Evolutionary conservation across 306 rosid species (phyloP), one percentile per base, ranked within the genome.

Genomic region (Cicer pinnatifidum): DNA sequence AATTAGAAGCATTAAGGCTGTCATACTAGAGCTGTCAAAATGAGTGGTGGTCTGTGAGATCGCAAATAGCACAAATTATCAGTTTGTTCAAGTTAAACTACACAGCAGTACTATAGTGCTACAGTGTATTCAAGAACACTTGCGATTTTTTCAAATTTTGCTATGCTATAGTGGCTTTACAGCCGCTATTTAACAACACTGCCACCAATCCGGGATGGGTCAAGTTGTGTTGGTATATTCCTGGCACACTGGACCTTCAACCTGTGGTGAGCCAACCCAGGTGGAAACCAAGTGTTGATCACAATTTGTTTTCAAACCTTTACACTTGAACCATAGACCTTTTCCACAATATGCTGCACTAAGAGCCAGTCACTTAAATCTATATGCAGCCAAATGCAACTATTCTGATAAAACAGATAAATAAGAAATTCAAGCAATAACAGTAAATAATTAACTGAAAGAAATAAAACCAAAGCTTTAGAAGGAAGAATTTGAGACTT

Each of bases 341-440:
- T 23, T 28, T 59, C 47, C 9, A 50, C 38, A 52, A 77, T 50
- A 56, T 9, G 12, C 13, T 45, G 13, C 43, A 45, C 40, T 46
- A 13, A 59, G 7, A 58, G 16, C 13, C 47, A 17, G 10, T 66
- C 7, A 19, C 56, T 56, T 12, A 43, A 65, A 83, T 65, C 19
- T n/a, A 39, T 23, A 40, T 17, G 38, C 35, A 75, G 38, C 47
- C 51, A 60, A 51, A 52, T 12, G n/a, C 64, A 57, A 40, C 50
- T 9, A 15, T 6, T 47, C 41, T 9, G 41, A 56, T 33, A 33
- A 78, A 46, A 46, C 12, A 67, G 67, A 57, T 54, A 76, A 59
- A 68, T 16, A 35, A 65, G 17, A 43, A 72, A 15, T 8, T 54
- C 37, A 37, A 67, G 67, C 20, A 12, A 47, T 43, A 83, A 39